phyloP scores from a whole-genome alignment of 202 grass and related monocot genomes.

The Zizania palustris region DNA sequence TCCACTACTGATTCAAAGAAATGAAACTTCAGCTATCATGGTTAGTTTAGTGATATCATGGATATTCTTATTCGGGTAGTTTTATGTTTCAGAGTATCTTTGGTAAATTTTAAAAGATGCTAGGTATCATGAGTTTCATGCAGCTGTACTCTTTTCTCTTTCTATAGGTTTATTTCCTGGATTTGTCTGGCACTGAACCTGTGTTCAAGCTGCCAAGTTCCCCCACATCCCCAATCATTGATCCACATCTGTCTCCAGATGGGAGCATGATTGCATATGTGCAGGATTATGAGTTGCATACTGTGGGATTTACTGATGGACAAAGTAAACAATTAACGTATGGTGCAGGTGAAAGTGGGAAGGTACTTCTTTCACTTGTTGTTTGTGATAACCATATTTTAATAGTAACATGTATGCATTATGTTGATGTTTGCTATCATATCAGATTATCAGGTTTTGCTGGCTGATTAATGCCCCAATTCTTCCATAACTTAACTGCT shows the following conservation, averaged over 20 bases:
- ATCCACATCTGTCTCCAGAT: slow-evolving; percentile 90
- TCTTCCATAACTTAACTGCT: too few species aligned
- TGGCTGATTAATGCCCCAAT: too few species aligned
- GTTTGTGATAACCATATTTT: slow-evolving; percentile 9
- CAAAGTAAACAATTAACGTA: slow-evolving; percentile 77
- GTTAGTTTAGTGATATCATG: slow-evolving; percentile 8
- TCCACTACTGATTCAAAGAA: slow-evolving; percentile 4
- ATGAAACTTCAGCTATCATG: slow-evolving; percentile 5
- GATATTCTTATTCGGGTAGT: slow-evolving; percentile 17
- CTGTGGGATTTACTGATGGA: slow-evolving; percentile 50
- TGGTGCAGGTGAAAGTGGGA: slow-evolving; percentile 75
- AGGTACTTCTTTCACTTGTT: slow-evolving; percentile 53
- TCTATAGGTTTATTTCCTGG: slow-evolving; percentile 92
- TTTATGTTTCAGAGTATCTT: slow-evolving; percentile 36
- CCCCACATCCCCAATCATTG: slow-evolving; percentile 78
- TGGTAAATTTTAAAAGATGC: slow-evolving; percentile 3
- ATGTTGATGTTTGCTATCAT: background rate
- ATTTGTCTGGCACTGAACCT: slow-evolving; percentile 81
- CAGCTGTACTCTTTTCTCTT: slow-evolving; percentile 32
- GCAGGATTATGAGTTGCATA: slow-evolving; percentile 84
- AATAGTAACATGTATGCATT: background rate
- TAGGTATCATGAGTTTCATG: slow-evolving; percentile 15
- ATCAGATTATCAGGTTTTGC: background rate
- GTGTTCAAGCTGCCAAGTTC: slow-evolving; percentile 77
- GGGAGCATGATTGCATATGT: slow-evolving; percentile 93